Conservation (phyloP, 2,329 filamentous ascomycete genomes). For the Aspergillus novoparasiticus region DNA sequence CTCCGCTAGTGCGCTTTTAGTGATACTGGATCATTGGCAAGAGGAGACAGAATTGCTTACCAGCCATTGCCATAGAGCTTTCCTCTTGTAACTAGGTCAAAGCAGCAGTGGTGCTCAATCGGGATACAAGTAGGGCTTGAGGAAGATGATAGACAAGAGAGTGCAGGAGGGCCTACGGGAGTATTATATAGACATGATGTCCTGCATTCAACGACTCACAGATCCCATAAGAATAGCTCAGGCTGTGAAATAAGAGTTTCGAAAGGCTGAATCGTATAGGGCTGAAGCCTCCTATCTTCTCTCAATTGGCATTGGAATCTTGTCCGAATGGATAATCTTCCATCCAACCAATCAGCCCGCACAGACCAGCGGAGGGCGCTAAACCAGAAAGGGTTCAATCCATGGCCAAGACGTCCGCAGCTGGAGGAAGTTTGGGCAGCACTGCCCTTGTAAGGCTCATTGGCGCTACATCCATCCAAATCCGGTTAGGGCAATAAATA, state of each 20-base stretch:
- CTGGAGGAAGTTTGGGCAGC: neutral
- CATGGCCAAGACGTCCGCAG: neutral
- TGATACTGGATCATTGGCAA: neutral
- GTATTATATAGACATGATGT: neutral
- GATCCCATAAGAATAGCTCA: neutral
- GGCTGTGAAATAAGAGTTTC: neutral
- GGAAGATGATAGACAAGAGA: neutral
- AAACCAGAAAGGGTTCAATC: neutral
- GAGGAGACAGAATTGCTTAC: neutral
- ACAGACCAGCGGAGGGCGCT: neutral
- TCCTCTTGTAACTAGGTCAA: accelerated
- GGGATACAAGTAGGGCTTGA: neutral
- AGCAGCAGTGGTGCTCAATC: neutral
- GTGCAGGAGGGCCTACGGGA: neutral
- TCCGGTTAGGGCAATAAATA: neutral
- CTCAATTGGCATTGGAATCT: neutral
- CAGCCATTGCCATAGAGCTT: neutral
- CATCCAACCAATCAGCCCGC: neutral
- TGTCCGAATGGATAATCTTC: neutral
- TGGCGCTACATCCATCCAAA: neutral
- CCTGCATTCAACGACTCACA: neutral
- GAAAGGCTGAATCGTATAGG: neutral
- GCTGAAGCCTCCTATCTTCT: neutral
- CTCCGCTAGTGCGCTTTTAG: neutral
- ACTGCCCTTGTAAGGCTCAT: neutral